phyloP scores from a whole-genome alignment of 306 rosid genomes.

The Cucurbita maxima region DNA sequence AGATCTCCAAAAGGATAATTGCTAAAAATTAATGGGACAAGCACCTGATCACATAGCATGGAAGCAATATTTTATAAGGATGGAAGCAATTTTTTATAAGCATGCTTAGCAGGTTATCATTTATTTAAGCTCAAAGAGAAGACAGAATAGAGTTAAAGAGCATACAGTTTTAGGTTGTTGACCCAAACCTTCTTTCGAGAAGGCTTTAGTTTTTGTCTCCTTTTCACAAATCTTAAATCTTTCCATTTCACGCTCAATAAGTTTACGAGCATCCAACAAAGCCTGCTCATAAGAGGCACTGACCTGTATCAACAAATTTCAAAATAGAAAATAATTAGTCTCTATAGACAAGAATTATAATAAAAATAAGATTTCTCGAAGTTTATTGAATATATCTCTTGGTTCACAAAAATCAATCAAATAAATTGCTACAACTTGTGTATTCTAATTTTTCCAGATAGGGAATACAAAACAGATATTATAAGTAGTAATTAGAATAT shows the following conservation, averaged over 20 bases:
- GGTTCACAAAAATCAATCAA: neutral
- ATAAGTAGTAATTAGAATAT: neutral
- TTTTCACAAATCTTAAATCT: slow-evolving; percentile 91
- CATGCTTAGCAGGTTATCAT: neutral
- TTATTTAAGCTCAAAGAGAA: neutral
- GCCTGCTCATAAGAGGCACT: slow-evolving; percentile 99
- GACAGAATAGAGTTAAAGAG: slow-evolving; percentile 2
- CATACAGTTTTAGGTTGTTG: slow-evolving; percentile 96
- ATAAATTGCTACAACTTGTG: neutral
- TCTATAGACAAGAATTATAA: slow-evolving; percentile 4
- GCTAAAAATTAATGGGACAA: neutral
- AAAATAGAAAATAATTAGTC: slow-evolving; percentile 12
- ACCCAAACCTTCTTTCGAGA: slow-evolving; percentile 94
- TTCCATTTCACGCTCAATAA: slow-evolving; percentile 95
- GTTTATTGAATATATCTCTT: neutral
- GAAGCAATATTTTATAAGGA: neutral
- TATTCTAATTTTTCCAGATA: neutral
- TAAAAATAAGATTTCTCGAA: neutral
- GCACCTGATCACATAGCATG: neutral
- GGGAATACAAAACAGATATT: neutral
- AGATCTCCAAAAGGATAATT: neutral
- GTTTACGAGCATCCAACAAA: slow-evolving; percentile 90
- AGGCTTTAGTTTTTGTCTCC: slow-evolving; percentile 96
- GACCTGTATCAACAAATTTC: slow-evolving; percentile 45
- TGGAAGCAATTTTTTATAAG: neutral